These are phyloP conservation scores for Cicer bijugum DNA, from an alignment of 306 rosid species.

Conservation along the genomic window DNA sequence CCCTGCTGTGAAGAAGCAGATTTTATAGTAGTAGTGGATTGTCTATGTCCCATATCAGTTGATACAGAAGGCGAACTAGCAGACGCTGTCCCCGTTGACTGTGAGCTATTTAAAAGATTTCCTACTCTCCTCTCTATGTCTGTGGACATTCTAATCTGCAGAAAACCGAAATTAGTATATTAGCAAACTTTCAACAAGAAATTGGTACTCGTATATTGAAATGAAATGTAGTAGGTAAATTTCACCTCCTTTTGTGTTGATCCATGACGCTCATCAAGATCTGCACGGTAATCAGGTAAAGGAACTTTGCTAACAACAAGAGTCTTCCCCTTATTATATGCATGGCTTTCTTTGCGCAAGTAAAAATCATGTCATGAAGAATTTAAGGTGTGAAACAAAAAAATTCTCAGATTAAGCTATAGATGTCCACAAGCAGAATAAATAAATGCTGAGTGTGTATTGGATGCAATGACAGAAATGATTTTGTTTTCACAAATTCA, in stretches of 20 bases:
- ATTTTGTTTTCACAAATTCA: slow-evolving; percentile 25
- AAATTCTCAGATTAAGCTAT: slow-evolving; percentile 14
- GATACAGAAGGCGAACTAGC: slow-evolving; percentile 48
- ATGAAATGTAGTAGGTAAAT: slow-evolving; percentile 31
- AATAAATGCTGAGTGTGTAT: slow-evolving; percentile 23
- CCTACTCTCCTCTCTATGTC: slow-evolving; percentile 85
- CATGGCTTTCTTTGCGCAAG: slow-evolving; percentile 94
- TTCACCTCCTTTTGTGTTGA: slow-evolving; percentile 87
- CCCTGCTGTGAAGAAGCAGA: slow-evolving; percentile 45
- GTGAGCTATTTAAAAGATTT: slow-evolving; percentile 71
- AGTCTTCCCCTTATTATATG: slow-evolving; percentile 78
- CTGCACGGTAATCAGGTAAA: slow-evolving; percentile 94
- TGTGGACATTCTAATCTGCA: slow-evolving; percentile 83
- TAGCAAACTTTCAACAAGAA: slow-evolving; percentile 23
- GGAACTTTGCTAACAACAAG: slow-evolving; percentile 93
- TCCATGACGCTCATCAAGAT: slow-evolving; percentile 95
- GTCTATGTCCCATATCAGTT: slow-evolving; percentile 52
- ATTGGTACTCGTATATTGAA: slow-evolving; percentile 21
- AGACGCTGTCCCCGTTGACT: slow-evolving; percentile 46
- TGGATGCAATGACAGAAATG: slow-evolving; percentile 16
- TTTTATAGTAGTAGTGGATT: slow-evolving; percentile 45
- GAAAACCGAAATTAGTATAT: slow-evolving; percentile 30
- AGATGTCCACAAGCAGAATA: neutral
- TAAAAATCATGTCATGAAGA: slow-evolving; percentile 45
- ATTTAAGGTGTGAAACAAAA: slow-evolving; percentile 44